Evolutionary conservation across 2,329 filamentous ascomycete species (phyloP).

Genomic region (Botryotinia calthae): DNA sequence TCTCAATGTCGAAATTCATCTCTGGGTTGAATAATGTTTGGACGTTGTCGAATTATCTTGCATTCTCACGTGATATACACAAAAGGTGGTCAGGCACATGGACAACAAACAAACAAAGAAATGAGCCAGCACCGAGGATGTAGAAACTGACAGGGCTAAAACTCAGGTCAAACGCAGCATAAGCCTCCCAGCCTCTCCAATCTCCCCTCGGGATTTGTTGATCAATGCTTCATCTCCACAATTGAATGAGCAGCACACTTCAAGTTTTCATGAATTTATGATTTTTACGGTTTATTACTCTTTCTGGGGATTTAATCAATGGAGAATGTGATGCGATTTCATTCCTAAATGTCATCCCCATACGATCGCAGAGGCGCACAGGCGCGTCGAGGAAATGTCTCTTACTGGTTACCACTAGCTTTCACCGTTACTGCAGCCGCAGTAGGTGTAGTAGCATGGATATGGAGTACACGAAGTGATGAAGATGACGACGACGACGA

Average conservation of each 20-base stretch:
- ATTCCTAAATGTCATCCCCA: slow-evolving; percentile 58
- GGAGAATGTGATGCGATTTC: slow-evolving; percentile 28
- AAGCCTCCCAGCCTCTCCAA: slow-evolving; percentile 17
- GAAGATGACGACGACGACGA: slow-evolving; percentile 61
- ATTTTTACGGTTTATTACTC: slow-evolving; percentile 11
- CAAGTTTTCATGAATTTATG: slow-evolving; percentile 18
- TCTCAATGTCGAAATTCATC: neutral
- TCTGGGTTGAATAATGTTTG: neutral
- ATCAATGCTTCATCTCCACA: slow-evolving; percentile 20
- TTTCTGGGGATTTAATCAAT: slow-evolving; percentile 16
- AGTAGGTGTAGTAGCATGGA: slow-evolving; percentile 83
- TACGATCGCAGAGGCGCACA: slow-evolving; percentile 53
- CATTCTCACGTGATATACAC: neutral
- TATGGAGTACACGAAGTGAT: slow-evolving; percentile 84
- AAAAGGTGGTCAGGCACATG: neutral
- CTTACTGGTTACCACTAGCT: slow-evolving; percentile 86
- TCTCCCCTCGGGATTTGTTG: slow-evolving; percentile 21
- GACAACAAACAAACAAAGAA: neutral
- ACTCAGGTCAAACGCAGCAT: slow-evolving; percentile 5
- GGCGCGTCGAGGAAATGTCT: slow-evolving; percentile 60
- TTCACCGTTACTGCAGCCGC: slow-evolving; percentile 86
- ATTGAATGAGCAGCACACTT: slow-evolving; percentile 17
- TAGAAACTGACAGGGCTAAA: slow-evolving; percentile 7
- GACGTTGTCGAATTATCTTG: neutral
- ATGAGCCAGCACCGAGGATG: slow-evolving; percentile 1